Conservation (phyloP, 768 basidiomycete genomes). For the Tulasnella sp. region DNA sequence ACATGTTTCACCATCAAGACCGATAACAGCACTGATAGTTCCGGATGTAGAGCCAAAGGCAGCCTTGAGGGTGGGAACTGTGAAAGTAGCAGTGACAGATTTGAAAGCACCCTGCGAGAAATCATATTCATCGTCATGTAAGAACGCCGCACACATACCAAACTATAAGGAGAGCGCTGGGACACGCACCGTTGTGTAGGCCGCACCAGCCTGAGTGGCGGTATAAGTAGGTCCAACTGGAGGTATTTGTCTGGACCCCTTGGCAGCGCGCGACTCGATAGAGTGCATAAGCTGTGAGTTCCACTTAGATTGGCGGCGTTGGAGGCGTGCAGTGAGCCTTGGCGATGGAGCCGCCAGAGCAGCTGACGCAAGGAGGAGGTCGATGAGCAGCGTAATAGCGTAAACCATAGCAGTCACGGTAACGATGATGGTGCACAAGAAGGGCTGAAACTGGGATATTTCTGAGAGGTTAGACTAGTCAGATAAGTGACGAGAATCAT, state of each 20-base stretch:
- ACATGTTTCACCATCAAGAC: conserved; percentile 31
- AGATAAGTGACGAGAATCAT: too few species aligned
- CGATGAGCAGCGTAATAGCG: conserved; percentile 20
- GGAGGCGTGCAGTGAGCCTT: conserved; percentile 20
- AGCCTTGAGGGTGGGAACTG: conserved; percentile 25
- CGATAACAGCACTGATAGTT: conserved; percentile 24
- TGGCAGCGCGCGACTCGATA: too few species aligned
- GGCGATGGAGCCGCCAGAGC: conserved; percentile 21
- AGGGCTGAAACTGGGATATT: too few species aligned
- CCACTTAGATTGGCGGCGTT: conserved; percentile 19
- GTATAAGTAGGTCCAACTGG: neutral
- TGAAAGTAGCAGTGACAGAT: conserved; percentile 29
- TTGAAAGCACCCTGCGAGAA: conserved; percentile 26
- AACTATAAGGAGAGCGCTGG: conserved; percentile 30
- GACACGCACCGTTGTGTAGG: conserved; percentile 25
- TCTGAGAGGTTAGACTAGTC: too few species aligned
- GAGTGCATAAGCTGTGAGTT: conserved; percentile 14
- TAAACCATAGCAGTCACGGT: conserved; percentile 18
- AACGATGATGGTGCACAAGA: too few species aligned
- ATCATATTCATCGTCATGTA: neutral
- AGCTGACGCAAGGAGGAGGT: conserved; percentile 22
- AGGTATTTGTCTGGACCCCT: too few species aligned
- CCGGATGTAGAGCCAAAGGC: conserved; percentile 19
- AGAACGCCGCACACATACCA: conserved; percentile 19
- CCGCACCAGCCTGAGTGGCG: conserved; percentile 7